These are phyloP conservation scores for Mucor sp. DNA, from an alignment of 371 early-diverging fungal genomes.

Conservation along the genomic window DNA sequence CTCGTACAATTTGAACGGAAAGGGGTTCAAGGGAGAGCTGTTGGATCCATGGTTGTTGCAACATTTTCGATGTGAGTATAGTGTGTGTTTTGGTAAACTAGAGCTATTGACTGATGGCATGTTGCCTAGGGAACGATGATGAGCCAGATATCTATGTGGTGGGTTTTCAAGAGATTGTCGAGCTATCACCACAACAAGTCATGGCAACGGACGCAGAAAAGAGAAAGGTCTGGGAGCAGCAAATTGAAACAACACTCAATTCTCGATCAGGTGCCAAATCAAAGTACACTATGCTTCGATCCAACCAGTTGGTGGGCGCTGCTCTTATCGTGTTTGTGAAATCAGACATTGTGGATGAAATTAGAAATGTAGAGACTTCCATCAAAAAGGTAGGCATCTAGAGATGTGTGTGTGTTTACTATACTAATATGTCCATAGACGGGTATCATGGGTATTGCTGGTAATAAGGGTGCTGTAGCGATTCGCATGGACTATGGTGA, in stretches of 20 bases:
- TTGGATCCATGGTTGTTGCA: slow-evolving; percentile 70
- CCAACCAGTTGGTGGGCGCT: slow-evolving; percentile 88
- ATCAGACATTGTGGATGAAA: slow-evolving; percentile 60
- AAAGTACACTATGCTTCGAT: slow-evolving; percentile 77
- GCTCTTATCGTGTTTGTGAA: slow-evolving; percentile 83
- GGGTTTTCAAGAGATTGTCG: slow-evolving; percentile 95
- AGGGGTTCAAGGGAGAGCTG: slow-evolving; percentile 63
- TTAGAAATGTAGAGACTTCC: slow-evolving; percentile 83
- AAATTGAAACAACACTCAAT: slow-evolving; percentile 63
- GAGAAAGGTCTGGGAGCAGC: slow-evolving; percentile 65
- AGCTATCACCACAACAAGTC: slow-evolving; percentile 83
- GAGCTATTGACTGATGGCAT: background rate
- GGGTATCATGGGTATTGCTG: slow-evolving; percentile 81
- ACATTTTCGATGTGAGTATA: slow-evolving; percentile 44
- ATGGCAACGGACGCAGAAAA: slow-evolving; percentile 79
- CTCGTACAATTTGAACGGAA: slow-evolving; percentile 94
- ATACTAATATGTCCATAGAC: slow-evolving; percentile 51
- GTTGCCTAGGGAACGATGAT: slow-evolving; percentile 27
- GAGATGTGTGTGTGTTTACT: too few species aligned
- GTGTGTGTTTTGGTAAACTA: background rate
- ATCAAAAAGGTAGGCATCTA: slow-evolving; percentile 85
- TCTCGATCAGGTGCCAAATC: slow-evolving; percentile 28
- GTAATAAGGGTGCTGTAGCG: slow-evolving; percentile 90
- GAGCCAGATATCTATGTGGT: slow-evolving; percentile 85
- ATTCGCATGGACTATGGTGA: slow-evolving; percentile 86